Base-by-base conservation (phyloP, 75 land plant genomes). In the Pinus albicaulis region DNA sequence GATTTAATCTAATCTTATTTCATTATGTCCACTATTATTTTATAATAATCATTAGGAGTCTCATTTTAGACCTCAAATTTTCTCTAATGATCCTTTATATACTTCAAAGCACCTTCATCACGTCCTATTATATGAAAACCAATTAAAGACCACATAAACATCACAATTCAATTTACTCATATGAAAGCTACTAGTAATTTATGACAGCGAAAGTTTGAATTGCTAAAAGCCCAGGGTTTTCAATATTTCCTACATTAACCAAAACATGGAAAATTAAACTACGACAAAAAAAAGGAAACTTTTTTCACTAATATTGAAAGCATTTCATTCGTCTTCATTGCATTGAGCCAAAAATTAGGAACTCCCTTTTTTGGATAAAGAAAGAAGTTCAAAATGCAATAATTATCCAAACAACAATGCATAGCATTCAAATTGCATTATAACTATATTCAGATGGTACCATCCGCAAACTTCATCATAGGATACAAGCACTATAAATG, bases 31-130 rank as follows among this genome's bases (percentile, higher is more conserved):
- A n/a, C n/a, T n/a, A n/a, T n/a, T n/a, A n/a, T n/a, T n/a, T n/a
- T n/a, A n/a, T n/a, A n/a, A n/a, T n/a, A n/a, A n/a, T n/a, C n/a
- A n/a, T n/a, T n/a, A n/a, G n/a, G n/a, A n/a, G n/a, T n/a, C n/a
- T n/a, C n/a, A n/a, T n/a, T n/a, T n/a, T n/a, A n/a, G n/a, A n/a
- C n/a, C n/a, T n/a, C n/a, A n/a, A n/a, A n/a, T n/a, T n/a, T n/a
- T n/a, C n/a, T n/a, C n/a, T n/a, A n/a, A n/a, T n/a, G n/a, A 64
- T 96, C 98, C 74, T 83, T 90, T 12, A 96, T 83, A 82, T 74
- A 92, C 74, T 96, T 96, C 20, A 96, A 83, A 61, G 98, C 98
- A 10, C 82, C 99, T 82, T 96, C 95, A 88, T 96, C 99, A 41
- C 90, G 90, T 83, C 94, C 93, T 13, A 91, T 80, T 25, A 96